Evolutionary conservation across 352 stramenopile genomes (phyloP).

Genomic region (Globisporangium cystogenes): DNA sequence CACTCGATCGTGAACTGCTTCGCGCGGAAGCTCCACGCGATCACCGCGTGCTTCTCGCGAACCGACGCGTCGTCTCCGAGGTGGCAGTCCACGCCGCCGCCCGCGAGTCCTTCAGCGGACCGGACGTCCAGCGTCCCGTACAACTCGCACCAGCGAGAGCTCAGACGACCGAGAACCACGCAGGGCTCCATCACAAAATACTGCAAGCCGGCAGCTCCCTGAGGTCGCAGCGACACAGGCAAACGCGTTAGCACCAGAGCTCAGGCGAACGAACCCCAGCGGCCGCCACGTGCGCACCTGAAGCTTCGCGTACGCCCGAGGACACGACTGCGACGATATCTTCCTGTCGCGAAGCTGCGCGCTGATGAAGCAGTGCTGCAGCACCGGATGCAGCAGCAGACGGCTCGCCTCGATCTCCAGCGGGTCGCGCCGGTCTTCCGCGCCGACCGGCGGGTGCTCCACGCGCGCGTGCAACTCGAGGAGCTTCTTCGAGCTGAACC

Average conservation of each 20-base stretch:
- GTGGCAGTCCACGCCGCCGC: constrained; percentile 60
- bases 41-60: constrained; percentile 47
- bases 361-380: constrained; percentile 42
- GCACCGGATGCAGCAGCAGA: constrained; percentile 34
- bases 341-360: constrained; percentile 29
- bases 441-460: constrained; percentile 20
- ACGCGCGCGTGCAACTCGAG: constrained; percentile 46
- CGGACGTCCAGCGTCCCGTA: constrained; percentile 51
- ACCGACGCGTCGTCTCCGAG: constrained; percentile 65
- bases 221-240: not conserved
- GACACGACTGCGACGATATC: constrained; percentile 14
- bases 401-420: constrained; percentile 34
- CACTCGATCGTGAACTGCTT: constrained; percentile 66
- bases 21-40: constrained; percentile 45
- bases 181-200: constrained; percentile 69
- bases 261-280: too few relatives aligned
- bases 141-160: constrained; percentile 38
- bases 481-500: constrained; percentile 47
- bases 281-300: constrained; percentile 40
- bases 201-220: constrained; percentile 24
- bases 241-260: constrained; percentile 22
- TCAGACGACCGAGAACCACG: constrained; percentile 60
- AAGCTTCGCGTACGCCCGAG: constrained; percentile 70
- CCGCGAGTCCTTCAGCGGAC: constrained; percentile 39
- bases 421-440: constrained; percentile 3